Evolutionary conservation across 768 basidiomycete species (phyloP).

Genomic region (Pisolithus microcarpus): DNA sequence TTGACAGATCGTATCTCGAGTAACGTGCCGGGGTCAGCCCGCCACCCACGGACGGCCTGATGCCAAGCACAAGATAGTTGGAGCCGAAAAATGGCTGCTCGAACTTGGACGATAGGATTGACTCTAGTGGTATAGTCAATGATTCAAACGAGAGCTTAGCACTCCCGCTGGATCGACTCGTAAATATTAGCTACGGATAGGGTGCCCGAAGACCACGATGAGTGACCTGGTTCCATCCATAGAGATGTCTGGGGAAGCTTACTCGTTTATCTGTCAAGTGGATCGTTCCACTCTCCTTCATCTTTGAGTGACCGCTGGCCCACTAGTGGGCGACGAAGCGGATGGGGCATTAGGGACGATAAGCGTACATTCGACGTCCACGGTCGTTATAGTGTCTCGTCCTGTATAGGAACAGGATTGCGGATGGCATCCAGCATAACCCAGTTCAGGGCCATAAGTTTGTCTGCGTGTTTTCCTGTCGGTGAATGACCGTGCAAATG

Average conservation of each 20-base stretch:
- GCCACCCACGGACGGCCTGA: slow-evolving; percentile 63
- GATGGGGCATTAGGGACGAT: slow-evolving; percentile 50
- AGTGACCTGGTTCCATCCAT: no score
- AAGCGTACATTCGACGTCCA: slow-evolving; percentile 55
- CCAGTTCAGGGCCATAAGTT: slow-evolving; percentile 73
- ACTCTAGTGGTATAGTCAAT: slow-evolving; percentile 49
- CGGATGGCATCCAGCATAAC: slow-evolving; percentile 53
- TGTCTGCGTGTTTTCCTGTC: neutral
- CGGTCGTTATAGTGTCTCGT: slow-evolving; percentile 52
- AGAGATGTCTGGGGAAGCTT: slow-evolving; percentile 14
- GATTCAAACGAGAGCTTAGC: slow-evolving; percentile 30
- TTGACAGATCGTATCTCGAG: slow-evolving; percentile 65
- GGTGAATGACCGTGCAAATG: neutral
- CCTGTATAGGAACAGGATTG: slow-evolving; percentile 54
- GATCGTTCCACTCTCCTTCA: slow-evolving; percentile 52
- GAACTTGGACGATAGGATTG: slow-evolving; percentile 63
- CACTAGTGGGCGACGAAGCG: slow-evolving; percentile 33
- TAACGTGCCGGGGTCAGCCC: slow-evolving; percentile 55
- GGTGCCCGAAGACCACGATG: neutral
- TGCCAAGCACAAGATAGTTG: slow-evolving; percentile 60
- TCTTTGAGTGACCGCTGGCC: slow-evolving; percentile 49
- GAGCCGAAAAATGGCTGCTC: slow-evolving; percentile 68
- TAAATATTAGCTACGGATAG: slow-evolving; percentile 54
- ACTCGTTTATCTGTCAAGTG: slow-evolving; percentile 73
- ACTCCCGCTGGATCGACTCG: slow-evolving; percentile 26